A percentile compares a stretch with the other conserved stretches of the same genome.
phyloP scores from a whole-genome alignment of 2,329 filamentous ascomycete species.

The Trichoderma atroviride region DNA sequence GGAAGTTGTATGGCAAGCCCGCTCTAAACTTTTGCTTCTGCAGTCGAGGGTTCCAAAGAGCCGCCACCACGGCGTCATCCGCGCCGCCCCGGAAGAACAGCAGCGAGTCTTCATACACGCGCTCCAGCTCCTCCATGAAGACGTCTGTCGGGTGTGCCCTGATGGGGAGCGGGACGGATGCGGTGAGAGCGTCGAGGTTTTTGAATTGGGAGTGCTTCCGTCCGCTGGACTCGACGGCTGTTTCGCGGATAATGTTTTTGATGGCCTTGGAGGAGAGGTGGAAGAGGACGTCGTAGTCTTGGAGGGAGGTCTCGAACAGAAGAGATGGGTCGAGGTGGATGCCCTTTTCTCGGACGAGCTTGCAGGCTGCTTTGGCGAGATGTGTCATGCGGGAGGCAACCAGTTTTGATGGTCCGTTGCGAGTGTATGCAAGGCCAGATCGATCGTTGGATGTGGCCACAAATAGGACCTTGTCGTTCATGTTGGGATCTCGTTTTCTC shows the following conservation, averaged over 20 bases:
- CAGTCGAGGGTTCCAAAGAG: slow-evolving; percentile 61
- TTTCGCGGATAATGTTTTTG: slow-evolving; percentile 45
- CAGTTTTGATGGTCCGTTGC: slow-evolving; percentile 72
- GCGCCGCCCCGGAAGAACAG: slow-evolving; percentile 77
- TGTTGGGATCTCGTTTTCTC: slow-evolving; percentile 83
- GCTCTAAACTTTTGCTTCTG: slow-evolving; percentile 66
- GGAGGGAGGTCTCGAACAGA: slow-evolving; percentile 73
- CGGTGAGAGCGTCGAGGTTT: slow-evolving; percentile 70
- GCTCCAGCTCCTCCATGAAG: slow-evolving; percentile 69
- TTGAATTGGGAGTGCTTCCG: slow-evolving; percentile 67
- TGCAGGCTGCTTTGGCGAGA: slow-evolving; percentile 75
- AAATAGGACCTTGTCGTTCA: slow-evolving; percentile 83
- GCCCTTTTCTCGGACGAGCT: slow-evolving; percentile 58
- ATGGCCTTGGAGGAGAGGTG: slow-evolving; percentile 63
- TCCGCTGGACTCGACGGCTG: slow-evolving; percentile 41
- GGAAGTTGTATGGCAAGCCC: slow-evolving; percentile 66
- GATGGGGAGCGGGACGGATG: slow-evolving; percentile 48
- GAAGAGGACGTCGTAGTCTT: slow-evolving; percentile 86
- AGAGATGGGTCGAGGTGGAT: slow-evolving; percentile 50
- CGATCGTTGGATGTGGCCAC: slow-evolving; percentile 77
- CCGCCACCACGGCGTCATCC: slow-evolving; percentile 57
- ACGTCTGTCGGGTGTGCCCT: slow-evolving; percentile 63
- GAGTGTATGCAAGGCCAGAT: slow-evolving; percentile 80
- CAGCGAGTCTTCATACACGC: slow-evolving; percentile 67
- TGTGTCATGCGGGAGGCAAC: slow-evolving; percentile 81